Evolutionary conservation across 2,329 filamentous ascomycete species (phyloP).

Genomic region (Aspergillus chevalieri): DNA sequence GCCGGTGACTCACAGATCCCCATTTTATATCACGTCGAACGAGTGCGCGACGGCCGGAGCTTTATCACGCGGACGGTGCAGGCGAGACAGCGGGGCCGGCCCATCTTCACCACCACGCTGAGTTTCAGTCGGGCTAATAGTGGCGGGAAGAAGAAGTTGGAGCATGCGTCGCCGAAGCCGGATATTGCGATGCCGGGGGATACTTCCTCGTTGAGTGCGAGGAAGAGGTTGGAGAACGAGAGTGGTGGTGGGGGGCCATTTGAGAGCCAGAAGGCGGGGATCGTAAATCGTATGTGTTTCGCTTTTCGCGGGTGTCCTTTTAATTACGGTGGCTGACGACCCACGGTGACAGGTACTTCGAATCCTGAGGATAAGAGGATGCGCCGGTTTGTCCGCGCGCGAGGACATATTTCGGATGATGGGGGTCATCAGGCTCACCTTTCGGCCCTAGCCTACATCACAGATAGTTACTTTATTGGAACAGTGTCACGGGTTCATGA

Average conservation of each 20-base stretch:
- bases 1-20: slow-evolving; percentile 79
- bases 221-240: slow-evolving; percentile 17
- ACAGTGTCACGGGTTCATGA: slow-evolving; percentile 76
- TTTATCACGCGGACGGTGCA: slow-evolving; percentile 95
- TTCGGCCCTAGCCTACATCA: slow-evolving; percentile 85
- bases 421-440: slow-evolving; percentile 78
- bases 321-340: background rate
- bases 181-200: slow-evolving; percentile 41
- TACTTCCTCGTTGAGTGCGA: slow-evolving; percentile 20
- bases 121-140: slow-evolving; percentile 67
- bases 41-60: slow-evolving; percentile 80
- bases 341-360: slow-evolving; percentile 28
- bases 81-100: slow-evolving; percentile 76
- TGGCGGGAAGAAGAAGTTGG: slow-evolving; percentile 49
- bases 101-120: slow-evolving; percentile 93
- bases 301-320: slow-evolving; percentile 1
- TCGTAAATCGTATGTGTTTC: slow-evolving; percentile 46
- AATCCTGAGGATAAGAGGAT: slow-evolving; percentile 62
- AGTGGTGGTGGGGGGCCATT: slow-evolving; percentile 47
- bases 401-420: slow-evolving; percentile 63
- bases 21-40: slow-evolving; percentile 90
- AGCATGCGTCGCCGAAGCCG: slow-evolving; percentile 62
- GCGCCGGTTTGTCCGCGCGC: slow-evolving; percentile 46
- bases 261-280: slow-evolving; percentile 51
- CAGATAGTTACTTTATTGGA: slow-evolving; percentile 87